Evolutionary conservation across 164 flowering plant species (phyloP).

Genomic region (Cinnamomum micranthum): DNA sequence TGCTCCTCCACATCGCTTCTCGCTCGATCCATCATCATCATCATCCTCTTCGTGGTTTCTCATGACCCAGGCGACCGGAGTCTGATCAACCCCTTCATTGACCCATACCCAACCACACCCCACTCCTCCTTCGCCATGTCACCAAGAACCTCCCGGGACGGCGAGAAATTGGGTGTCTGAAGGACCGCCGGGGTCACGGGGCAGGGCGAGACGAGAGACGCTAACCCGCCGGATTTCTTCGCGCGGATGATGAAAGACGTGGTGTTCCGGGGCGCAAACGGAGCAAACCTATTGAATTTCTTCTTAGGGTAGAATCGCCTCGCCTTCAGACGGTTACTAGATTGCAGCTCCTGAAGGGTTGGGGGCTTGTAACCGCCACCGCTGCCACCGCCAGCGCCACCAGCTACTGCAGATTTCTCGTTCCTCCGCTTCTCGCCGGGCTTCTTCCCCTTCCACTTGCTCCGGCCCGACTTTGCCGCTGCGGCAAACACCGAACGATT

Average conservation of each 20-base stretch:
- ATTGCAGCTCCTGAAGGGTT: slow-evolving; percentile 56
- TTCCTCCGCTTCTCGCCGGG: slow-evolving; percentile 24
- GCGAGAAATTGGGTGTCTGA: slow-evolving; percentile 82
- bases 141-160: slow-evolving; percentile 77
- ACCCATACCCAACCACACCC: slow-evolving; percentile 96
- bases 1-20: slow-evolving; percentile 97
- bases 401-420: slow-evolving; percentile 15
- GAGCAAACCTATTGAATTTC: slow-evolving; percentile 62
- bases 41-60: slow-evolving; percentile 40
- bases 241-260: slow-evolving; percentile 74
- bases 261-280: slow-evolving; percentile 85
- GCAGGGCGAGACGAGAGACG: slow-evolving; percentile 73
- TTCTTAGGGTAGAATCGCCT: slow-evolving; percentile 66
- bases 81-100: slow-evolving; percentile 92
- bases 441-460: slow-evolving; percentile 79
- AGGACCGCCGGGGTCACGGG: slow-evolving; percentile 80
- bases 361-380: slow-evolving; percentile 81
- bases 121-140: slow-evolving; percentile 96
- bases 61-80: slow-evolving; percentile 70
- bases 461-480: slow-evolving; percentile 14
- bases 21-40: slow-evolving; percentile 72
- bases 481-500: slow-evolving; percentile 20
- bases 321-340: slow-evolving; percentile 63
- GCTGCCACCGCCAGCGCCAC: slow-evolving; percentile 23
- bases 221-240: slow-evolving; percentile 74